Evolutionary conservation across 345 rosid genomes (phyloP), one percentile per base, ranked within the genome.

Genomic region (Populus deltoides): DNA sequence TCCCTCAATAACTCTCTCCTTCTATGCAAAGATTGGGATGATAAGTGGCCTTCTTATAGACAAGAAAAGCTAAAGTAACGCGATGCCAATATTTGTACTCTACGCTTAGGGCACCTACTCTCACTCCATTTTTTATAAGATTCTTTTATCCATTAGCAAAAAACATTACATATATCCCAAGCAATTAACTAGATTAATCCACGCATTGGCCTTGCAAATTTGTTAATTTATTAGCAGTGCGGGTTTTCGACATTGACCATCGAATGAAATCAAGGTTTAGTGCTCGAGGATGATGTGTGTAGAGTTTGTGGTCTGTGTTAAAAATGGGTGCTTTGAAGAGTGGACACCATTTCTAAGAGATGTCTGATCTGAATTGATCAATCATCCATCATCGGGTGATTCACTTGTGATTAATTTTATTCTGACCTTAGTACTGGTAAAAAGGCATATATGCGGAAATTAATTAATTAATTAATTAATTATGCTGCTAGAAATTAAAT

Each of bases 231-330:
- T 76, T 79, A 83, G 88, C 45, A 41, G 45, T 41, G 45, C 10
- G 77, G 84, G 75, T 82, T 82, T 82, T 86, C 73, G 83, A 85
- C 75, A 81, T 74, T 79, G 85, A 87, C 72, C 85, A 79, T 77
- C 87, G 80, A 86, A 82, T 88, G 43, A 27, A 62, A 75, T 72
- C 76, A 7, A 24, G 85, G 79, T 29, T 87, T 68, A 83, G 90
- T 85, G 92, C 87, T 81, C 63, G 27, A 71, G 22, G 55, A 57
- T 83, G 84, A 79, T 81, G 79, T 66, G 75, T 77, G 47, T 53
- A 43, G 20, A 45, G 24, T 7, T 33, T 77, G 76, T 74, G 78
- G 75, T 51, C 31, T 36, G 5, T 75, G 31, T 62, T 18, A 39
- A 11, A 12, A 7, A 20, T 74, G 68, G 80, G 86, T 85, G 86